Evolutionary conservation across 2,329 filamentous ascomycete genomes (phyloP).

Genomic region (Pestalotiopsis sp.): DNA sequence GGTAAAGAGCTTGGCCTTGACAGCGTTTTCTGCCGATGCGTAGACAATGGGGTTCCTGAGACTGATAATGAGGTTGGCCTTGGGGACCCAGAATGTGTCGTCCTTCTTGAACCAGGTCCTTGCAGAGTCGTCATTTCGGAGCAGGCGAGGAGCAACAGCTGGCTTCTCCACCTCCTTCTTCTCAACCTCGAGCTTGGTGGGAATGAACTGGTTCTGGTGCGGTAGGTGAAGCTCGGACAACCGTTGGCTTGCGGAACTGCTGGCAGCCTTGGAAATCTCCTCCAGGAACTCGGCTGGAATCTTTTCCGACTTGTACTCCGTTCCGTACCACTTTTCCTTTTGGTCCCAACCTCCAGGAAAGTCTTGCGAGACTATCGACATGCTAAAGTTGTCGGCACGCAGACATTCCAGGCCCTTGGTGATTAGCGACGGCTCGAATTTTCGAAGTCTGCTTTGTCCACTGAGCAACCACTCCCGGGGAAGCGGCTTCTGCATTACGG

Average conservation of each 20-base stretch:
- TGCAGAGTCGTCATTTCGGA: constrained; percentile 80
- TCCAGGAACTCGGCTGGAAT: constrained; percentile 76
- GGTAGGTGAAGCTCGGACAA: constrained; percentile 80
- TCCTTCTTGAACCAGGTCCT: constrained; percentile 98
- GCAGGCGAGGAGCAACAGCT: constrained; percentile 73
- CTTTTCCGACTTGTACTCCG: constrained; percentile 83
- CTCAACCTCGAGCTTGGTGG: constrained; percentile 89
- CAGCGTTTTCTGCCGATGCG: constrained; percentile 75
- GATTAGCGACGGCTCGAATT: constrained; percentile 81
- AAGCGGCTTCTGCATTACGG: constrained; percentile 88
- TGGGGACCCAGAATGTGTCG: constrained; percentile 97
- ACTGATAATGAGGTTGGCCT: constrained; percentile 83
- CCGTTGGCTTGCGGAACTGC: constrained; percentile 59
- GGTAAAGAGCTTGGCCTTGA: constrained; percentile 80
- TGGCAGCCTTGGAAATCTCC: constrained; percentile 68
- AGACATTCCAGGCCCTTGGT: constrained; percentile 73
- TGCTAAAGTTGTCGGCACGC: constrained; percentile 85
- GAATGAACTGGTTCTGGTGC: constrained; percentile 94
- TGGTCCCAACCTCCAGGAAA: constrained; percentile 83
- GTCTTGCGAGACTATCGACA: constrained; percentile 81
- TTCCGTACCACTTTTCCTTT: constrained; percentile 98
- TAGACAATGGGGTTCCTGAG: constrained; percentile 80
- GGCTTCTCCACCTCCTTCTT: constrained; percentile 87
- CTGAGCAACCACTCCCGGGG: constrained; percentile 89
- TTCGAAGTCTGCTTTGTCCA: constrained; percentile 73